Conservation (phyloP, 2,329 filamentous ascomycete genomes). For the Colletotrichum sp. region DNA sequence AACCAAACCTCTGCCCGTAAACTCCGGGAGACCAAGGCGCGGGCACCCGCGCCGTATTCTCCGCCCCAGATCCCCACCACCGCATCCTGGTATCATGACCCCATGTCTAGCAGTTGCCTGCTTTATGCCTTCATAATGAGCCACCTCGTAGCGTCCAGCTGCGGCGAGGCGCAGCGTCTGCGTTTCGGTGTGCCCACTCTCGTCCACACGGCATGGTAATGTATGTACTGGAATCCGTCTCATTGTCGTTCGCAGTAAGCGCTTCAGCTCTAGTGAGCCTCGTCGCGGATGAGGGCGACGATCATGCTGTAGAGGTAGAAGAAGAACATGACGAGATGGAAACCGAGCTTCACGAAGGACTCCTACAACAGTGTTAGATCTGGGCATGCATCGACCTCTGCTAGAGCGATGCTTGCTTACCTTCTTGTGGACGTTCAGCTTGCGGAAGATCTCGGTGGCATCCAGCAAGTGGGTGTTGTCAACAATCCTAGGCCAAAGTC, state of each 20-base stretch:
- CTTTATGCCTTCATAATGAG: conserved; percentile 8
- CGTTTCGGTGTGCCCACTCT: neutral
- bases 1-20: neutral
- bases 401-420: conserved; percentile 46
- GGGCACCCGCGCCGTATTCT: neutral
- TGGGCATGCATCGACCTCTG: neutral
- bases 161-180: neutral
- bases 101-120: conserved; percentile 16
- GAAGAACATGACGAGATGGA: conserved; percentile 99
- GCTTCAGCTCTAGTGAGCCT: conserved; percentile 69
- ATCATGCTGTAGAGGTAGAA: conserved; percentile 99
- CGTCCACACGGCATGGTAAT: conserved; percentile 7
- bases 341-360: conserved; percentile 98
- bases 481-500: conserved; percentile 71
- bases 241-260: conserved; percentile 11
- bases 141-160: neutral
- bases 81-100: conserved; percentile 21
- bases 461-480: conserved; percentile 97
- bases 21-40: neutral
- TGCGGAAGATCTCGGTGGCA: conserved; percentile 98
- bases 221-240: conserved; percentile 21
- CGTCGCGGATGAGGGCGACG: conserved; percentile 94
- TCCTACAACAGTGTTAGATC: conserved; percentile 63
- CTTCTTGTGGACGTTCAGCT: conserved; percentile 99
- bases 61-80: neutral